Conservation (phyloP, 768 basidiomycete genomes). For the Tricholomella constricta region DNA sequence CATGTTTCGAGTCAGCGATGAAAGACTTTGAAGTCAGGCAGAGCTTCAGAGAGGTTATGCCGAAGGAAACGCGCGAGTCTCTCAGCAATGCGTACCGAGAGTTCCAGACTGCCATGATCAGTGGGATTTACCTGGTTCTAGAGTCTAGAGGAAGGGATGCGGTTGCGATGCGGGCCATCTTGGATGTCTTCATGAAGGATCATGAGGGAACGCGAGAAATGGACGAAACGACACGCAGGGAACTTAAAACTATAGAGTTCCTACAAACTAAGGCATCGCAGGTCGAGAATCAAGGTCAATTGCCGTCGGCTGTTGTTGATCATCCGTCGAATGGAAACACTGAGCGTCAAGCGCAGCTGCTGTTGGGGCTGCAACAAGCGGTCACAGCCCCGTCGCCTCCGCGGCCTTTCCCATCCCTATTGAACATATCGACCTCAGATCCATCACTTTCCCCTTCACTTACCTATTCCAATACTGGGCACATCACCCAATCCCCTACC, state of each 20-base stretch:
- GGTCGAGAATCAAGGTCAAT: slow-evolving; percentile 38
- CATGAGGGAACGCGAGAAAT: slow-evolving; percentile 66
- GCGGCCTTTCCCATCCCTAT: slow-evolving; percentile 33
- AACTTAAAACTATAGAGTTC: slow-evolving; percentile 85
- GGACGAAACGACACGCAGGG: slow-evolving; percentile 81
- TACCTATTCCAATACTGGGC: slow-evolving; percentile 24
- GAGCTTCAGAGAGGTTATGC: slow-evolving; percentile 60
- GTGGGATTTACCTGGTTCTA: slow-evolving; percentile 82
- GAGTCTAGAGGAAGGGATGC: slow-evolving; percentile 74
- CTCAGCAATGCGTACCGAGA: slow-evolving; percentile 83
- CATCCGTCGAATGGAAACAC: slow-evolving; percentile 22
- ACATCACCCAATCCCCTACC: slow-evolving; percentile 49
- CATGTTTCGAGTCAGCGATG: slow-evolving; percentile 90
- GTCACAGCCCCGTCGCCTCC: slow-evolving; percentile 33
- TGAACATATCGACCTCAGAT: slow-evolving; percentile 26
- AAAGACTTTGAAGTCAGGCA: slow-evolving; percentile 82
- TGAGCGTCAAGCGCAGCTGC: slow-evolving; percentile 53
- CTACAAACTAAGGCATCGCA: slow-evolving; percentile 69
- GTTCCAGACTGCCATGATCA: slow-evolving; percentile 89
- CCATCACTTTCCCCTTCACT: slow-evolving; percentile 29
- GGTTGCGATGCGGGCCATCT: slow-evolving; percentile 71
- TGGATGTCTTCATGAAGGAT: slow-evolving; percentile 77
- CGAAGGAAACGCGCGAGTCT: slow-evolving; percentile 66
- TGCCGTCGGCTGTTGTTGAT: slow-evolving; percentile 28
- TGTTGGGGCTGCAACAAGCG: slow-evolving; percentile 49